Base-by-base conservation (phyloP, 495 filamentous ascomycete species). In the Podospora sp. region DNA sequence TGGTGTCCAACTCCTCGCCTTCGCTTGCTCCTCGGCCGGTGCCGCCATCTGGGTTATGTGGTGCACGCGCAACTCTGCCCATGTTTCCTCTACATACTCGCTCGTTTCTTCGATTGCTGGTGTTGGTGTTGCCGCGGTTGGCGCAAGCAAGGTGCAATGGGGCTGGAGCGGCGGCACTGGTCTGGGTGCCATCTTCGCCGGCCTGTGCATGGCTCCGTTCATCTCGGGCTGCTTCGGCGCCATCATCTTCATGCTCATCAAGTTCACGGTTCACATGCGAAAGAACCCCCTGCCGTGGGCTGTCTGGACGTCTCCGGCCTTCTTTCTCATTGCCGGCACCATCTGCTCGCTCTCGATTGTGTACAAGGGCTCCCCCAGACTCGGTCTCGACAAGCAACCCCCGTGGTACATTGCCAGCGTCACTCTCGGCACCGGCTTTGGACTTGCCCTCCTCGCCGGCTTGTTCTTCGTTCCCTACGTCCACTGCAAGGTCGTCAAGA, bases 51-150 rank as follows among this genome's bases (percentile, higher is more conserved):
- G 86, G 83, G 78, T 91, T 51, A 85, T 86, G 40, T 65, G 86
- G 66, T 83, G 84, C 65, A 89, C 87, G 11, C 69, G 71, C 21
- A 67, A 85, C 69, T 85, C 85, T 58, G 77, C 85, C 36, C 87
- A 85, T n/a, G 87, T 90, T 55, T 90, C 88, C 0, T 87, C 89
- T 6, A 91, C 88, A 0, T 86, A 90, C 76, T 88, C 87, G 11
- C 82, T 90, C 60, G 81, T 90, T 63, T 84, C 84, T 60, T 86
- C 85, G 60, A 76, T 91, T 22, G 79, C 87, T 64, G 89, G 88
- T 69, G 86, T 90, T 65, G 88, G 88, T 36, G 82, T 90, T 65
- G 88, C 88, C 0, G 75, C 85, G 6, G 75, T 85, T 55, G 84
- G 86, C n/a, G 71, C 76, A 21, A 72, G 72, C 4, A 74, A 86